Percentiles rank a stretch among this genome's conserved stretches.
Conservation (phyloP, 768 basidiomycete species). For the Phaffia tasmanica region DNA sequence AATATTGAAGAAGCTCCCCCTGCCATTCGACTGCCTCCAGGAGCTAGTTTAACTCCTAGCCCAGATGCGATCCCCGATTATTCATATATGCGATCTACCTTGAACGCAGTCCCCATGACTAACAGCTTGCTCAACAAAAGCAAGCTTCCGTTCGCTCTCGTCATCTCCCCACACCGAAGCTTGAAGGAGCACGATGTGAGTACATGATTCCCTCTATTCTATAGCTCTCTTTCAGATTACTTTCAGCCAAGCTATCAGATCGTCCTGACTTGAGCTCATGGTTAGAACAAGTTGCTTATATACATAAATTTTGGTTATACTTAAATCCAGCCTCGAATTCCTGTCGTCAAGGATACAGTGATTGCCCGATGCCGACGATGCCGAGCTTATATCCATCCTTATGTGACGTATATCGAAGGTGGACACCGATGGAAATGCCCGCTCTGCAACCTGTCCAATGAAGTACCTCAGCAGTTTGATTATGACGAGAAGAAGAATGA, state of each 20-base stretch:
- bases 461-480: conserved; percentile 95
- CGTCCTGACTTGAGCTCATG: no score
- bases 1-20: conserved; percentile 74
- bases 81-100: conserved; percentile 80
- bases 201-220: background rate
- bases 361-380: conserved; percentile 93
- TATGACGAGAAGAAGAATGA: conserved; percentile 92
- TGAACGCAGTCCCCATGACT: conserved; percentile 87
- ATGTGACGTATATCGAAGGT: conserved; percentile 93
- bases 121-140: conserved; percentile 75
- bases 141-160: conserved; percentile 76
- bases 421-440: conserved; percentile 99
- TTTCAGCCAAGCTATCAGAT: no score
- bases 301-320: background rate
- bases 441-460: conserved; percentile 97
- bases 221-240: background rate
- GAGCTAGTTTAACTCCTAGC: conserved; percentile 64
- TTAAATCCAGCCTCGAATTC: conserved; percentile 55
- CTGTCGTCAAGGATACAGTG: conserved; percentile 83
- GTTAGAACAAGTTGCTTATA: background rate
- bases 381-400: conserved; percentile 94
- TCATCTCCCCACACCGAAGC: conserved; percentile 82
- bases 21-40: conserved; percentile 77
- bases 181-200: conserved; percentile 54
- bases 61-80: conserved; percentile 73